Conservation (phyloP, 306 rosid species). For the Bauhinia variegata region DNA sequence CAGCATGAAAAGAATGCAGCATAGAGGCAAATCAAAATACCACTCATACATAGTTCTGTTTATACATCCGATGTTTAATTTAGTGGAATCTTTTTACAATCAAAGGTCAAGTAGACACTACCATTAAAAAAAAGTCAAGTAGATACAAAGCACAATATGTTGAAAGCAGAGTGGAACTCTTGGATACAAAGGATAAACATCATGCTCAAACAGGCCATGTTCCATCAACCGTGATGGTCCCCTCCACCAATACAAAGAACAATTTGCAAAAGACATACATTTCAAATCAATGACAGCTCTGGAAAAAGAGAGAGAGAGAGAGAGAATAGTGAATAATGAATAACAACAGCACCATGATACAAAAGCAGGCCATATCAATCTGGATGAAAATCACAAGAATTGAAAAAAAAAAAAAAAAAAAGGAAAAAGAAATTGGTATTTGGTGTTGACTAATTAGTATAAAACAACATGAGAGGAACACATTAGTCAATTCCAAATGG, state of each 20-base stretch:
- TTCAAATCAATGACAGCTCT: too few relatives aligned
- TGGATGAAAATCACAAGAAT: neutral
- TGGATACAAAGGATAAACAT: neutral
- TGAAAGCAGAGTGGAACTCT: constrained; percentile 2
- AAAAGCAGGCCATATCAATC: neutral
- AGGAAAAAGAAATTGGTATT: too few relatives aligned
- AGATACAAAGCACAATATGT: neutral
- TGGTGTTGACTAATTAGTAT: neutral
- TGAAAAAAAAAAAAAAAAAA: too few relatives aligned
- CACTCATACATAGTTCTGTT: neutral
- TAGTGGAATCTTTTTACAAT: neutral
- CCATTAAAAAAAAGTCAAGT: neutral
- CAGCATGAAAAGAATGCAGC: neutral
- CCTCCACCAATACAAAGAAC: neutral
- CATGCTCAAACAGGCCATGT: neutral
- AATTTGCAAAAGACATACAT: constrained; percentile 1
- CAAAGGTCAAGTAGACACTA: neutral
- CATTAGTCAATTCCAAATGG: neutral
- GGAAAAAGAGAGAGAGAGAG: too few relatives aligned
- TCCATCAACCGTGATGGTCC: neutral
- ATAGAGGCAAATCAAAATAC: constrained; percentile 4
- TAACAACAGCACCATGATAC: neutral
- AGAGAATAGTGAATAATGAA: constrained; percentile 2
- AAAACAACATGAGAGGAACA: neutral
- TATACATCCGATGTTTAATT: too few relatives aligned